phyloP scores from a whole-genome alignment of 2,329 filamentous ascomycete species.

The Fusarium sp. region DNA sequence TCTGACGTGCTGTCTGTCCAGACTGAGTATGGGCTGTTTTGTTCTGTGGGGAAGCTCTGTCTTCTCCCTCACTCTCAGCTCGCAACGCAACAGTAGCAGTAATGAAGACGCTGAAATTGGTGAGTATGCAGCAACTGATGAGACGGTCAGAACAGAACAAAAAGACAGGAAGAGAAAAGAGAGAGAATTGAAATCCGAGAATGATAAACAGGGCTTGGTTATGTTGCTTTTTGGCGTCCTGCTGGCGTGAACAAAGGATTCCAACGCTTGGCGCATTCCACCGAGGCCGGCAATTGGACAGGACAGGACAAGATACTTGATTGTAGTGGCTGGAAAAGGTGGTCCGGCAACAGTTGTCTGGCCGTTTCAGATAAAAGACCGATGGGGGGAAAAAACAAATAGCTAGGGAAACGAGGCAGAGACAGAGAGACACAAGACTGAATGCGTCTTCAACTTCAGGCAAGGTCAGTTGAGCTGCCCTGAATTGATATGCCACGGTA shows the following conservation, averaged over 20 bases:
- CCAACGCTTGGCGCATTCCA: conserved; percentile 41
- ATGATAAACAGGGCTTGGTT: conserved; percentile 9
- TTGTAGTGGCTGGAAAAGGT: conserved; percentile 34
- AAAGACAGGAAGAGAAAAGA: background rate
- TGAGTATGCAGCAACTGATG: background rate
- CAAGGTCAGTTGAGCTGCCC: background rate
- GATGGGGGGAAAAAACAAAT: background rate
- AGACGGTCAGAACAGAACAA: background rate
- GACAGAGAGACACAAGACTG: background rate
- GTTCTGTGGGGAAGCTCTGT: conserved; percentile 37
- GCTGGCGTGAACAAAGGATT: conserved; percentile 40
- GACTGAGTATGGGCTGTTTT: conserved; percentile 22
- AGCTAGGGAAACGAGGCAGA: background rate
- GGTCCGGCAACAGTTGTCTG: conserved; percentile 13
- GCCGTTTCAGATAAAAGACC: conserved; percentile 4
- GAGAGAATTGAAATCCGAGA: conserved; percentile 10
- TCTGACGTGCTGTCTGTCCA: conserved; percentile 29
- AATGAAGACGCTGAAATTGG: background rate
- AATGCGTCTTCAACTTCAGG: background rate
- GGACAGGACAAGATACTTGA: conserved; percentile 16
- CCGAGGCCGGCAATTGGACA: conserved; percentile 37
- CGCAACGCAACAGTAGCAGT: conserved; percentile 2
- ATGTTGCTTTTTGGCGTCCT: conserved; percentile 6
- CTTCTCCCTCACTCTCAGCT: conserved; percentile 29
- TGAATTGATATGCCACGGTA: background rate